A percentile compares a stretch with the other conserved stretches of the same genome.
phyloP scores from a whole-genome alignment of 352 stramenopile genomes.

The Phytopythium vexans region DNA sequence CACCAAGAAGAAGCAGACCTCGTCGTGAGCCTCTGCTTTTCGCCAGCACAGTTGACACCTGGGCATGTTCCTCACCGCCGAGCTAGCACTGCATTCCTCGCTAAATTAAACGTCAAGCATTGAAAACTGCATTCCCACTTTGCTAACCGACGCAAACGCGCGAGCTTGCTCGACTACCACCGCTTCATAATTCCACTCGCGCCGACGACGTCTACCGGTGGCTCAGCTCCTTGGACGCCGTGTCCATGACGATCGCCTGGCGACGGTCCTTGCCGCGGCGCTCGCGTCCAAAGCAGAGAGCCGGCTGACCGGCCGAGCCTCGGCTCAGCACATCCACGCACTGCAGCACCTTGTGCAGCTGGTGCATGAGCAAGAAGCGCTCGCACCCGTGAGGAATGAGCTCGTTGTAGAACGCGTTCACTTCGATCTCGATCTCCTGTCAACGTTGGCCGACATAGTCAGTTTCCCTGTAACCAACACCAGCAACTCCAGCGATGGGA shows the following conservation, averaged over 20 bases:
- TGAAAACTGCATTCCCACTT: too few relatives aligned
- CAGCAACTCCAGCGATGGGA: not conserved
- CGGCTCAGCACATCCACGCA: slow-evolving; percentile 61
- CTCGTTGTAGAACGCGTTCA: slow-evolving; percentile 72
- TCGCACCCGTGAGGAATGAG: slow-evolving; percentile 37
- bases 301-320: slow-evolving; percentile 20
- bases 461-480: not conserved
- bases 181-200: too few relatives aligned
- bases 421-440: slow-evolving; percentile 74
- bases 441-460: slow-evolving; percentile 1
- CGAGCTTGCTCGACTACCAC: too few relatives aligned
- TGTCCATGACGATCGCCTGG: slow-evolving; percentile 64
- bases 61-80: not conserved
- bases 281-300: slow-evolving; percentile 52
- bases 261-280: slow-evolving; percentile 71
- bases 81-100: not conserved
- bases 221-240: slow-evolving; percentile 50
- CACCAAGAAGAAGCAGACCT: slow-evolving; percentile 95
- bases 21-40: slow-evolving; percentile 25
- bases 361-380: slow-evolving; percentile 61
- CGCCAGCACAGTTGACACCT: not conserved
- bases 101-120: not conserved
- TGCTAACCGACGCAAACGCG: too few relatives aligned
- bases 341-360: slow-evolving; percentile 64
- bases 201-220: slow-evolving; percentile 36